These are phyloP conservation scores for Davidsoniella neocaledoniae DNA, from an alignment of 2,329 filamentous ascomycete species.

Conservation along the genomic window DNA sequence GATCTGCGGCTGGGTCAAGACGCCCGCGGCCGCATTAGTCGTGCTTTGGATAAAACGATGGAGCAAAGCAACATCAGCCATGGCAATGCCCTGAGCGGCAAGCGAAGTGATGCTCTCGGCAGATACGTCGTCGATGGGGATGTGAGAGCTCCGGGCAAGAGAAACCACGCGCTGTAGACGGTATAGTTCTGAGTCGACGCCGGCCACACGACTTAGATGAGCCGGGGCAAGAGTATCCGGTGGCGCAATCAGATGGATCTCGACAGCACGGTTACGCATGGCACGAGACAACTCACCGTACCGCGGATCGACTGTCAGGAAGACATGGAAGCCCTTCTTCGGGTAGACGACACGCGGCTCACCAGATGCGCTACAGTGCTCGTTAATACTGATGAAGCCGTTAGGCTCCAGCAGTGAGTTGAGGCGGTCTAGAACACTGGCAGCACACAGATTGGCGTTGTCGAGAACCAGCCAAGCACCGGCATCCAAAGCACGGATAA, in stretches of 20 bases:
- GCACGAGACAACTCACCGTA: slow-evolving; percentile 89
- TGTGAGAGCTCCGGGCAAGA: background rate
- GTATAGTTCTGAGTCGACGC: slow-evolving; percentile 33
- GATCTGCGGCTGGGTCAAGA: slow-evolving; percentile 1
- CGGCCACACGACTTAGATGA: slow-evolving; percentile 24
- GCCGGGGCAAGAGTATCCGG: slow-evolving; percentile 19
- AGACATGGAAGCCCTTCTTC: slow-evolving; percentile 77
- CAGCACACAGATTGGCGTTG: slow-evolving; percentile 92
- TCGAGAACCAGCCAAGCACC: slow-evolving; percentile 91
- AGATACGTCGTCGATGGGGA: background rate
- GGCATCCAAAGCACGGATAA: slow-evolving; percentile 70
- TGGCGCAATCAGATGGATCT: slow-evolving; percentile 53
- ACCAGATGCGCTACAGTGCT: slow-evolving; percentile 72
- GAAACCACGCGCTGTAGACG: slow-evolving; percentile 24
- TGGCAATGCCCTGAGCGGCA: slow-evolving; percentile 10
- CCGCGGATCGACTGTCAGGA: slow-evolving; percentile 80
- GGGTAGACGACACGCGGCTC: slow-evolving; percentile 64
- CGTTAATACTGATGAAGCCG: slow-evolving; percentile 77
- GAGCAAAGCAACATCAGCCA: slow-evolving; percentile 12
- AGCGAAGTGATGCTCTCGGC: slow-evolving; percentile 4
- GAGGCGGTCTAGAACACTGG: slow-evolving; percentile 81
- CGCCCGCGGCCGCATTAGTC: background rate
- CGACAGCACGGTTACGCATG: slow-evolving; percentile 89
- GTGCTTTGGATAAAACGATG: slow-evolving; percentile 11
- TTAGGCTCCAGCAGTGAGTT: slow-evolving; percentile 90